Conservation (phyloP, 164 flowering plant species). For the Nymphaea colorata region DNA sequence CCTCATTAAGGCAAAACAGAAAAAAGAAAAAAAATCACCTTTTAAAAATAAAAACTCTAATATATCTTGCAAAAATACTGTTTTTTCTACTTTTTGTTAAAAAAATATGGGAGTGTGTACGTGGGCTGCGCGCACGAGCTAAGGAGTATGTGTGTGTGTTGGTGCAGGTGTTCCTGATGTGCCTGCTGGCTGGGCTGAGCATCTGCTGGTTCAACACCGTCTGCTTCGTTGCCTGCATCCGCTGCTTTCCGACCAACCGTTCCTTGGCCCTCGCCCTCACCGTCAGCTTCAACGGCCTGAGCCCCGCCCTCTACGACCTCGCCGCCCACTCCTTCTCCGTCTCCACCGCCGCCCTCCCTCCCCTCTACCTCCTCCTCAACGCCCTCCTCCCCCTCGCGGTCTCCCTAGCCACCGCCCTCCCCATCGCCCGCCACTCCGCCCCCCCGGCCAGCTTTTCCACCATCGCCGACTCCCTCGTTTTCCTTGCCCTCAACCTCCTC, state of each 20-base stretch:
- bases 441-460: constrained; percentile 21
- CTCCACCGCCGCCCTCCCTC: constrained; percentile 34
- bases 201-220: constrained; percentile 98
- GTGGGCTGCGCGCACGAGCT: too few relatives aligned
- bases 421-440: constrained; percentile 43
- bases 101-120: too few relatives aligned
- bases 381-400: constrained; percentile 48
- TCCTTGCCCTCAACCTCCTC: constrained; percentile 49
- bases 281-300: constrained; percentile 80
- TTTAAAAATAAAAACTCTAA: too few relatives aligned
- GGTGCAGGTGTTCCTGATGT: constrained; percentile 57
- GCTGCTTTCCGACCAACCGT: constrained; percentile 51
- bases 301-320: constrained; percentile 77
- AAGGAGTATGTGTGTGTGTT: not conserved
- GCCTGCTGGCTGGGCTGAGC: constrained; percentile 80
- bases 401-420: constrained; percentile 26
- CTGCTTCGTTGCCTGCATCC: constrained; percentile 72
- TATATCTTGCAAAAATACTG: too few relatives aligned
- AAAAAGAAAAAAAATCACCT: too few relatives aligned
- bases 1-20: too few relatives aligned
- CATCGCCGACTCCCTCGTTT: constrained; percentile 44
- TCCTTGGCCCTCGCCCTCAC: constrained; percentile 74
- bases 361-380: constrained; percentile 55
- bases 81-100: too few relatives aligned
- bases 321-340: constrained; percentile 49